A percentile compares a stretch with the other conserved stretches of the same genome.
Evolutionary conservation across 306 rosid species (phyloP).

Genomic region (Sesbania bispinosa): DNA sequence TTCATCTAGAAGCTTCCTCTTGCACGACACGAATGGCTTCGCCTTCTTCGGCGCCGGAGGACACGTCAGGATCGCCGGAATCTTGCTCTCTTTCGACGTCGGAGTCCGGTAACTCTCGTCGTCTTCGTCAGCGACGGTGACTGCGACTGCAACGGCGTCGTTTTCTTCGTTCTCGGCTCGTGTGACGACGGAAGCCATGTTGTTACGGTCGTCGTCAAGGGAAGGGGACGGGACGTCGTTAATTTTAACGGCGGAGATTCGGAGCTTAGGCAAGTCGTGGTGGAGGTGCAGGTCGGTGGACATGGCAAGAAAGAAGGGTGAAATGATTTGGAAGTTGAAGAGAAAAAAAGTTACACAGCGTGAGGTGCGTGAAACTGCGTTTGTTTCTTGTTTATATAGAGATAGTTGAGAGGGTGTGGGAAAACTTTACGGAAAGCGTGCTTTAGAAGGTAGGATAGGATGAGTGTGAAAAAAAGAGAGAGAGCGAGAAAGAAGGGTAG

Average conservation of each 20-base stretch:
- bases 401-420: background rate
- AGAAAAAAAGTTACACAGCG: conserved; percentile 12
- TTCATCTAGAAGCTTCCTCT: conserved; percentile 33
- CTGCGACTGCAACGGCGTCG: background rate
- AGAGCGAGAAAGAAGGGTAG: conserved; percentile 6
- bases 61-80: conserved; percentile 33
- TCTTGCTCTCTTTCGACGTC: conserved; percentile 36
- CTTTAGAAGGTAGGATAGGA: conserved; percentile 35
- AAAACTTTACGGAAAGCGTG: conserved; percentile 38
- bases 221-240: background rate
- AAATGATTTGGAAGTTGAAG: background rate
- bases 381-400: conserved; percentile 16
- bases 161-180: no score
- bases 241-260: background rate
- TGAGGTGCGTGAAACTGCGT: conserved; percentile 30
- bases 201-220: background rate
- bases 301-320: background rate
- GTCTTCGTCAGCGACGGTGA: background rate
- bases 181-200: no score
- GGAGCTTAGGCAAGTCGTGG: conserved; percentile 26
- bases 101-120: conserved; percentile 39
- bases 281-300: conserved; percentile 39
- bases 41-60: conserved; percentile 42
- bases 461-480: background rate
- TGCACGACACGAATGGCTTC: conserved; percentile 18